These are phyloP conservation scores for Trichocladium antarcticum DNA, from an alignment of 495 filamentous ascomycete genomes.

Conservation along the genomic window DNA sequence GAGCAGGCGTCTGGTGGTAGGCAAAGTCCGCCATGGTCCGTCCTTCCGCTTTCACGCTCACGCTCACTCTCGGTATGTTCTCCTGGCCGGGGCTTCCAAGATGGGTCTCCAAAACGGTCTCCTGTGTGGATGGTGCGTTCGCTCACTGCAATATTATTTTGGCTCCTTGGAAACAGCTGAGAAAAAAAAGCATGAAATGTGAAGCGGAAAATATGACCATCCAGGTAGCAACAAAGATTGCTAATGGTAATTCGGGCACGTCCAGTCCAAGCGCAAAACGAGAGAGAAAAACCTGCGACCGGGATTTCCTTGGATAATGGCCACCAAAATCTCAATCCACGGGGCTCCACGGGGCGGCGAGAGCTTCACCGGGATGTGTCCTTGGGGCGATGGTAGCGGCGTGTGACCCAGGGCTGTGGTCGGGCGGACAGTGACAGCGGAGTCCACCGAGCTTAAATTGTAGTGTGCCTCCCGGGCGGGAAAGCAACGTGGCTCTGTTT, in stretches of 20 bases:
- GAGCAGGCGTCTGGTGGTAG: conserved; percentile 30
- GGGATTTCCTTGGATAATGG: conserved; percentile 24
- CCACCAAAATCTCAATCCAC: conserved; percentile 19
- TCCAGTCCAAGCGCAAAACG: conserved; percentile 15
- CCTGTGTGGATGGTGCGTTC: conserved; percentile 1
- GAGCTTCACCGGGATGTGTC: conserved; percentile 25
- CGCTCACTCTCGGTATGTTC: conserved; percentile 2
- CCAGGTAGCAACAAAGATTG: conserved; percentile 4
- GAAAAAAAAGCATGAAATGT: conserved; percentile 17
- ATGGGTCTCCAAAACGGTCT: conserved; percentile 7
- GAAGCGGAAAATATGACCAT: conserved; percentile 5
- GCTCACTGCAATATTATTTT: conserved; percentile 8
- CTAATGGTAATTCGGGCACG: conserved; percentile 7
- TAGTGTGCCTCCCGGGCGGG: neutral
- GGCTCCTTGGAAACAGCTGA: conserved; percentile 6
- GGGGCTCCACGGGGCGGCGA: conserved; percentile 27
- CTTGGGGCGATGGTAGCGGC: conserved; percentile 13
- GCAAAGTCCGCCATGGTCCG: conserved; percentile 33
- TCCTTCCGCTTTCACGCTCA: conserved; percentile 2
- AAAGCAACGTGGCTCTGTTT: conserved; percentile 9
- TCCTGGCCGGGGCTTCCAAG: conserved; percentile 11
- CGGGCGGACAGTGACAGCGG: conserved; percentile 12
- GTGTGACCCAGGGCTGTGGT: conserved; percentile 14
- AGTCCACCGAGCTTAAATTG: conserved; percentile 11
- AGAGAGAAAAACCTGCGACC: conserved; percentile 22